A percentile compares a stretch with the other conserved stretches of the same genome.
Conservation (phyloP, 75 land plant species). For the Cryptomeria japonica region DNA sequence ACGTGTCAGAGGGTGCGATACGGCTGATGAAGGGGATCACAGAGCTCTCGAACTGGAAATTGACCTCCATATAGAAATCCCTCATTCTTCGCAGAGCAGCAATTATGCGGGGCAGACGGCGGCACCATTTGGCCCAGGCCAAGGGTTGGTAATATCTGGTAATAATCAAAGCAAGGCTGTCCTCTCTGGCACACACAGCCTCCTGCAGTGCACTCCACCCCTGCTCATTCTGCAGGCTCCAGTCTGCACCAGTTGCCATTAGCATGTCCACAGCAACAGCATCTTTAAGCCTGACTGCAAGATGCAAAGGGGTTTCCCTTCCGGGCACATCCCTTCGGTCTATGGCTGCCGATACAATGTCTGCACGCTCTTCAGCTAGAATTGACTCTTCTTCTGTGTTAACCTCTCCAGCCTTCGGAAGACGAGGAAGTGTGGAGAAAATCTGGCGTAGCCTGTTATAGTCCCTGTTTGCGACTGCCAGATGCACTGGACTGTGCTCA, state of each 20-base stretch:
- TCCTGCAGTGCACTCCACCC: conserved; percentile 53
- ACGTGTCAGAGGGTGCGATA: conserved; percentile 46
- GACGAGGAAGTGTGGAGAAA: conserved; percentile 28
- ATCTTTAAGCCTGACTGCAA: conserved; percentile 38
- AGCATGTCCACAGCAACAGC: conserved; percentile 32
- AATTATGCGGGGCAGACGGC: conserved; percentile 30
- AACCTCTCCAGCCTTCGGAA: conserved; percentile 46
- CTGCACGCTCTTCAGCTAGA: conserved; percentile 28
- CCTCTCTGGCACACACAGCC: conserved; percentile 32
- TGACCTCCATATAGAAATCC: conserved; percentile 50
- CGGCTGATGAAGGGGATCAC: conserved; percentile 44
- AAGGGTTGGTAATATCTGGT: conserved; percentile 48
- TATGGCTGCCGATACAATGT: conserved; percentile 26
- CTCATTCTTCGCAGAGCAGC: conserved; percentile 37
- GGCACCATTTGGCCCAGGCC: conserved; percentile 43
- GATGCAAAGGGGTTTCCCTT: conserved; percentile 36
- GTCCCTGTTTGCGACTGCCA: conserved; percentile 40
- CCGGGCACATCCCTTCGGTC: conserved; percentile 40
- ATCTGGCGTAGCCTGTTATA: conserved; percentile 31
- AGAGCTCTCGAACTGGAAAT: conserved; percentile 52
- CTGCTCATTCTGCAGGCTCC: conserved; percentile 42
- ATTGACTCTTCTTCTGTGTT: conserved; percentile 37
- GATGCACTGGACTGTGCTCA: conserved; percentile 51
- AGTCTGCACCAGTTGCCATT: conserved; percentile 44
- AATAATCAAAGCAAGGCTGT: conserved; percentile 34